A percentile compares a stretch with the other conserved stretches of the same genome.
phyloP scores from a whole-genome alignment of 2,329 filamentous ascomycete genomes.

The Aspergillus eucalypticola region DNA sequence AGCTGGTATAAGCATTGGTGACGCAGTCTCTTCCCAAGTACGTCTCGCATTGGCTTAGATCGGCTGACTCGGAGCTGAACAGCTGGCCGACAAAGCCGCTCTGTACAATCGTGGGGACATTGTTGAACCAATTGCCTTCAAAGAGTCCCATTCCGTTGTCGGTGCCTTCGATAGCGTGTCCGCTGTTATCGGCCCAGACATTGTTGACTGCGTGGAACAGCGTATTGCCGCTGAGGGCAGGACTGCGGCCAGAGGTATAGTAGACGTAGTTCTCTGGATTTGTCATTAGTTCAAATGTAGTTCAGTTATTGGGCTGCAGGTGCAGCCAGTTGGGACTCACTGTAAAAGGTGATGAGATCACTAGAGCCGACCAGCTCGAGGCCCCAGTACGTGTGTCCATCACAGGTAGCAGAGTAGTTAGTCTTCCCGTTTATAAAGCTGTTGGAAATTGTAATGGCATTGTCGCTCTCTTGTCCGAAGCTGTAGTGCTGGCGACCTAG shows the following conservation, averaged over 20 bases:
- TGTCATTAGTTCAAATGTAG: slow-evolving; percentile 19
- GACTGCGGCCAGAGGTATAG: slow-evolving; percentile 57
- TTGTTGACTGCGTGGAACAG: slow-evolving; percentile 52
- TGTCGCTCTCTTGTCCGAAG: slow-evolving; percentile 43
- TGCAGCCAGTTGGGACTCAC: too few species aligned
- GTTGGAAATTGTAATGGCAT: slow-evolving; percentile 33
- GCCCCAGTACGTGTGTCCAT: slow-evolving; percentile 59
- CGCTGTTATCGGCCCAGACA: slow-evolving; percentile 40
- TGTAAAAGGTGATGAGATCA: slow-evolving; percentile 51
- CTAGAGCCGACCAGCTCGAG: slow-evolving; percentile 54
- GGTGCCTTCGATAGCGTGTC: slow-evolving; percentile 46
- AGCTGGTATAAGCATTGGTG: background rate
- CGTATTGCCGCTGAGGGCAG: slow-evolving; percentile 56
- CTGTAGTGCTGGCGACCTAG: slow-evolving; percentile 54
- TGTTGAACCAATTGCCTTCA: slow-evolving; percentile 50
- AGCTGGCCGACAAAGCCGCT: background rate
- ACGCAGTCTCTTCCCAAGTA: background rate
- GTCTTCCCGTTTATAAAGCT: slow-evolving; percentile 53
- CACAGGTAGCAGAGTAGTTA: slow-evolving; percentile 56
- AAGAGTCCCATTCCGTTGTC: slow-evolving; percentile 33
- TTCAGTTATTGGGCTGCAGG: slow-evolving; percentile 28
- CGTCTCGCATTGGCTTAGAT: background rate
- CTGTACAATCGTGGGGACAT: slow-evolving; percentile 24
- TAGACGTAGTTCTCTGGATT: slow-evolving; percentile 55
- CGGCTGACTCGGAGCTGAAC: background rate